These are phyloP conservation scores for Penicillium sp. DNA, from an alignment of 2,329 filamentous ascomycete species.

Conservation along the genomic window DNA sequence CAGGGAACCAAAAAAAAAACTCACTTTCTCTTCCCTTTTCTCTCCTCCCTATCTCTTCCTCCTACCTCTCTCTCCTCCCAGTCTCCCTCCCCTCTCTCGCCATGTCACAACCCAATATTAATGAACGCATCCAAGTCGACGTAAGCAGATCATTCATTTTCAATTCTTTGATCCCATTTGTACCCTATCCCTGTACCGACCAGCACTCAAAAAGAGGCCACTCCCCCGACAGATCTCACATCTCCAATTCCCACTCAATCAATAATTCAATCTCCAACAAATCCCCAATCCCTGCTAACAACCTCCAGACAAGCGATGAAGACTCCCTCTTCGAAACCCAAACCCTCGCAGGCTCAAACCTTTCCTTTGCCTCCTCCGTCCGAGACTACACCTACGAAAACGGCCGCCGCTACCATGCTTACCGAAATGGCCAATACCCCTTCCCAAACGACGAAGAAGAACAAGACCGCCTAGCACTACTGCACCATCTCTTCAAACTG, in stretches of 20 bases:
- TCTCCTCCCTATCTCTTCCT: too few relatives aligned
- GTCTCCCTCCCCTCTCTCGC: background rate
- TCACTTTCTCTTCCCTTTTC: too few relatives aligned
- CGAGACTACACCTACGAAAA: slow-evolving; percentile 42
- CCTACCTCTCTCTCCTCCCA: background rate
- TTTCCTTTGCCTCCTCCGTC: slow-evolving; percentile 40
- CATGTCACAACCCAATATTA: slow-evolving; percentile 31
- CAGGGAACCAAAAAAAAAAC: background rate
- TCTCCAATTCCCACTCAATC: background rate
- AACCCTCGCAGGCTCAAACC: slow-evolving; percentile 41
- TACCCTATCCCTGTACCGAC: background rate
- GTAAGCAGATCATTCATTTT: slow-evolving; percentile 21
- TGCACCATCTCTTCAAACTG: slow-evolving; percentile 42
- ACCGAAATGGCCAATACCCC: slow-evolving; percentile 43
- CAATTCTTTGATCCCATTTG: background rate
- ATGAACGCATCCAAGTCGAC: slow-evolving; percentile 36
- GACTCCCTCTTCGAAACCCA: slow-evolving; percentile 33
- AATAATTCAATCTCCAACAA: background rate
- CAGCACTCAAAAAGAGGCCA: background rate
- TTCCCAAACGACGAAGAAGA: slow-evolving; percentile 47
- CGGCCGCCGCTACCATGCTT: slow-evolving; percentile 45
- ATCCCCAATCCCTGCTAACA: slow-evolving; percentile 4
- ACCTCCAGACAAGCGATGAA: slow-evolving; percentile 34
- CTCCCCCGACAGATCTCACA: background rate
- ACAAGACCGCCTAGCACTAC: slow-evolving; percentile 42